phyloP scores from a whole-genome alignment of 192 early-diverging fungal species.

The Umbelopsis vinacea region DNA sequence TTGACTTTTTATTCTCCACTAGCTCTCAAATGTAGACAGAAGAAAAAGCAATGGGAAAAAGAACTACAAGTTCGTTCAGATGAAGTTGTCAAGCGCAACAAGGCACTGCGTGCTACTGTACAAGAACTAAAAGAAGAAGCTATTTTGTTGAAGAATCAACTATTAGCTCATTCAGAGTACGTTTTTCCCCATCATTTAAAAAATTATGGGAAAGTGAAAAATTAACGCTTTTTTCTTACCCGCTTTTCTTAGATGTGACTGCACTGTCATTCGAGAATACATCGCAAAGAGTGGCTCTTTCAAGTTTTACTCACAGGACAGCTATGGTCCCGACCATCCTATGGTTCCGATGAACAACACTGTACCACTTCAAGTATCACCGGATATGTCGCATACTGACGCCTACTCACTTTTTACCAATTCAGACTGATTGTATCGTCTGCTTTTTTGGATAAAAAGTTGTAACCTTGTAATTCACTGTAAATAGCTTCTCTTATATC shows the following conservation, averaged over 20 bases:
- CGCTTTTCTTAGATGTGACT: neutral
- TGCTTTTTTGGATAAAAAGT: neutral
- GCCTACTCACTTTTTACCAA: neutral
- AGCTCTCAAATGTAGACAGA: slow-evolving; percentile 62
- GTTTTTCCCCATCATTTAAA: neutral
- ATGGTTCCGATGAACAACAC: too few relatives aligned
- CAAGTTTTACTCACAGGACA: neutral
- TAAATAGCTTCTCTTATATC: neutral
- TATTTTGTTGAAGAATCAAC: slow-evolving; percentile 18
- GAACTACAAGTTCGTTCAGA: slow-evolving; percentile 45
- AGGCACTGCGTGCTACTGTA: slow-evolving; percentile 33
- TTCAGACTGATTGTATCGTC: neutral
- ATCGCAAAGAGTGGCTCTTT: neutral
- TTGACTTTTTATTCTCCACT: too few relatives aligned
- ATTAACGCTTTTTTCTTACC: too few relatives aligned
- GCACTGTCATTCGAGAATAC: neutral
- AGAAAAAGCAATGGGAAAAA: slow-evolving; percentile 58
- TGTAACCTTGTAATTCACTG: neutral
- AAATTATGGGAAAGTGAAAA: neutral
- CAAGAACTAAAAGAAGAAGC: slow-evolving; percentile 47
- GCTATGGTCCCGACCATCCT: neutral
- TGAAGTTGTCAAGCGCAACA: slow-evolving; percentile 38
- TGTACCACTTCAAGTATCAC: neutral
- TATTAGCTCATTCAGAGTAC: slow-evolving; percentile 23
- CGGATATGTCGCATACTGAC: neutral